Base-by-base conservation (phyloP, 495 filamentous ascomycete genomes). In the Hypoxylon subgilvum region DNA sequence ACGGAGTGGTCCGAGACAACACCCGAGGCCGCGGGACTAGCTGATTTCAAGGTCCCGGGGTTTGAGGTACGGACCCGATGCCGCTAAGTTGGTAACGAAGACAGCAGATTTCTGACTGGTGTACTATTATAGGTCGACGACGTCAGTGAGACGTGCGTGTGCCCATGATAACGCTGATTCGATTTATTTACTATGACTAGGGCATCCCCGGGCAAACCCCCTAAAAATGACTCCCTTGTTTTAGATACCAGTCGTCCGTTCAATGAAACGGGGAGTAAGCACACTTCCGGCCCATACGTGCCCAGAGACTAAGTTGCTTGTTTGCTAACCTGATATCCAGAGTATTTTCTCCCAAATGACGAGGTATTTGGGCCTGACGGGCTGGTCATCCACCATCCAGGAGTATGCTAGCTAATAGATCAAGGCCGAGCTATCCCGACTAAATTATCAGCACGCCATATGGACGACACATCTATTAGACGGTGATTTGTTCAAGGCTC, bases 101-200 rank as follows among this genome's bases (percentile, higher is more conserved):
- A 27, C 9, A 27, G n/a, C n/a, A n/a, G n/a, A 25, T 25, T 14
- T 4, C 40, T 43, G 40, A 43, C 13, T 43, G 10, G 21, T 14
- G 22, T 43, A 43, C 13, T 43, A 6, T 10, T 14, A 13, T 43
- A 43, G 40, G 21, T 43, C 40, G 40, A 43, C 12, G 40, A 43
- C 12, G 40, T 12, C 40, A 27, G 14, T 27, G 40, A 27, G 40
- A 41, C 12, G 38, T 43, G n/a, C 21, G 40, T 43, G 19, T 1
- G 9, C 9, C 12, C 21, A 27, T 27, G 3, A n/a, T 27, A 22
- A 14, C 4, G 14, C 10, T 43, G n/a, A 22, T 13, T 27, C 10
- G 3, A 13, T 43, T n/a, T 25, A 12, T 14, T 43, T 14, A 43
- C 9, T 6, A 3, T 27, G 22, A 27, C 4, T 43, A 43, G 40